These are phyloP conservation scores for Alternaria sp. DNA, from an alignment of 2,329 filamentous ascomycete genomes.

Conservation along the genomic window DNA sequence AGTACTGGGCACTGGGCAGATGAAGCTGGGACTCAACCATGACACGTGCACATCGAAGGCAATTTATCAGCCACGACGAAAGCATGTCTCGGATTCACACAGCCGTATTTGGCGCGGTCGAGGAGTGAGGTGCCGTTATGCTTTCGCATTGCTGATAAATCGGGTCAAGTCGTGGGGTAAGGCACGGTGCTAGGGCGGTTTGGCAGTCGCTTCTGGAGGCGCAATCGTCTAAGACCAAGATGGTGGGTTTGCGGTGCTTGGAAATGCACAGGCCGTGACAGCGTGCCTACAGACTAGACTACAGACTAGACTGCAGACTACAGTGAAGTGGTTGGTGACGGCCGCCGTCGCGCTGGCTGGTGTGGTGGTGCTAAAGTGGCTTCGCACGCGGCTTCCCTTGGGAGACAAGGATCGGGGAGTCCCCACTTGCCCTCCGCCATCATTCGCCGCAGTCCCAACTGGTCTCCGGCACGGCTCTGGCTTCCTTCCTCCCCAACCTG, in stretches of 20 bases:
- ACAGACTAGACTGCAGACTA: neutral
- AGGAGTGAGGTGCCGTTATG: slow-evolving; percentile 23
- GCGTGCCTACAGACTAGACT: too few relatives aligned
- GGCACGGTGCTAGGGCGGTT: slow-evolving; percentile 12
- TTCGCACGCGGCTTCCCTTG: slow-evolving; percentile 14
- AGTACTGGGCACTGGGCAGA: neutral
- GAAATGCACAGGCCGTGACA: slow-evolving; percentile 5
- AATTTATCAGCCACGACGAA: neutral
- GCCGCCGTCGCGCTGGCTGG: slow-evolving; percentile 1
- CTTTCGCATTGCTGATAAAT: slow-evolving; percentile 43
- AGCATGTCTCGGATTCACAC: neutral
- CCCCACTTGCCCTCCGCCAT: slow-evolving; percentile 29
- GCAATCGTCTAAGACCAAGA: neutral
- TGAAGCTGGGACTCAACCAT: too few relatives aligned
- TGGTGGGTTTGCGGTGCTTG: neutral
- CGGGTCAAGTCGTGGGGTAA: slow-evolving; percentile 32
- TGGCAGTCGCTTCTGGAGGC: neutral
- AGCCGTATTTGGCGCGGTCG: slow-evolving; percentile 12
- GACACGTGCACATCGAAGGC: neutral
- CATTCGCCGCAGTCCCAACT: slow-evolving; percentile 36
- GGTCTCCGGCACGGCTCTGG: slow-evolving; percentile 29
- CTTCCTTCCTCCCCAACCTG: slow-evolving; percentile 25
- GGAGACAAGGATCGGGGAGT: slow-evolving; percentile 13
- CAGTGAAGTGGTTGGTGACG: neutral
- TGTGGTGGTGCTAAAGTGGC: slow-evolving; percentile 1